A percentile compares a stretch with the other conserved stretches of the same genome.
Evolutionary conservation across 75 land plant species (phyloP).

Genomic region (Cunninghamia lanceolata): DNA sequence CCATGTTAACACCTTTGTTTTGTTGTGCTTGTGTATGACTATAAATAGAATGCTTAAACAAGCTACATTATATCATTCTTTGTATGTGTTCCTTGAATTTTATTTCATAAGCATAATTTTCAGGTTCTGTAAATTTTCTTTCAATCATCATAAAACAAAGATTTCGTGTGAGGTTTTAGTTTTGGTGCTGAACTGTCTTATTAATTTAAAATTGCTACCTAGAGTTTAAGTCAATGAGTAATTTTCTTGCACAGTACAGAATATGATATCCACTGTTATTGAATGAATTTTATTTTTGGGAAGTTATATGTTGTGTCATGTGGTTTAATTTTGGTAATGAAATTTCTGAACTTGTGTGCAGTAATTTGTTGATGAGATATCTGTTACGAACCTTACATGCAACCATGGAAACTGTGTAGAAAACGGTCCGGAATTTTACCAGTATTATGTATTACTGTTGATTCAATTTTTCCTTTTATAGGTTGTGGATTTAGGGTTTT

Average conservation of each 20-base stretch:
- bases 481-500: slow-evolving; percentile 76
- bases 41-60: neutral
- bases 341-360: neutral
- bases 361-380: neutral
- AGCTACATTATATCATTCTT: neutral
- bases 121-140: neutral
- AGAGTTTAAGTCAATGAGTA: neutral
- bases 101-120: neutral
- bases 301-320: neutral
- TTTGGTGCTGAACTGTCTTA: neutral
- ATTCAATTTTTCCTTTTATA: slow-evolving; percentile 10
- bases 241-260: neutral
- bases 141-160: neutral
- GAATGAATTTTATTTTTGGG: neutral
- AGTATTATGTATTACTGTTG: neutral
- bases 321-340: neutral
- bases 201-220: neutral
- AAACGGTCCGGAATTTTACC: neutral
- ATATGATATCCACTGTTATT: neutral
- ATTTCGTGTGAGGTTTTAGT: neutral
- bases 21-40: neutral
- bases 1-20: neutral
- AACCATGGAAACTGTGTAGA: neutral
- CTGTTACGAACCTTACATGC: neutral
- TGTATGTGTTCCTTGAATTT: neutral